Evolutionary conservation across 495 filamentous ascomycete genomes (phyloP).

Genomic region (Aspergillus wentii): DNA sequence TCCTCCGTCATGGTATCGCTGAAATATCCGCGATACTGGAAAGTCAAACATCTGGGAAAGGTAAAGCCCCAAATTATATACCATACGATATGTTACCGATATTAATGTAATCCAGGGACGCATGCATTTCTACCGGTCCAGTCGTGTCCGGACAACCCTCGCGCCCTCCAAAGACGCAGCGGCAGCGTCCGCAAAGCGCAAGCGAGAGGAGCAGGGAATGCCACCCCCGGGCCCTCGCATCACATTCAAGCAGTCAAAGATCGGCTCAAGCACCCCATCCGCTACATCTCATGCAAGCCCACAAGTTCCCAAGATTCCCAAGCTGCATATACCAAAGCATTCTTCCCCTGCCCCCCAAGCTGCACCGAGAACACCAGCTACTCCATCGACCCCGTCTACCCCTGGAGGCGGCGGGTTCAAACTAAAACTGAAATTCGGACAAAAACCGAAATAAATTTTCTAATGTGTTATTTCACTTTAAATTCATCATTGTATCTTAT

Average conservation of each 20-base stretch:
- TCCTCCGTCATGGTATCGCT: conserved; percentile 58
- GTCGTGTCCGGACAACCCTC: conserved; percentile 25
- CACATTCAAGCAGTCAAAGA: conserved; percentile 43
- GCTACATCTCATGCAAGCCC: conserved; percentile 7
- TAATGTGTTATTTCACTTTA: conserved; percentile 5
- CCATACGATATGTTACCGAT: too few relatives aligned
- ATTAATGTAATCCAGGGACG: too few relatives aligned
- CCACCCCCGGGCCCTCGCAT: conserved; percentile 35
- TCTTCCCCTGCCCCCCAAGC: conserved; percentile 17
- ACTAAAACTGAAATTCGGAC: conserved; percentile 40
- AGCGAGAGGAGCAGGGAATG: conserved; percentile 38
- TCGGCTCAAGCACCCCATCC: conserved; percentile 17
- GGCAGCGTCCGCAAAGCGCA: conserved; percentile 29
- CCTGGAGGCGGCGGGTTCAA: conserved; percentile 34
- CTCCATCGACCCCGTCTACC: conserved; percentile 28
- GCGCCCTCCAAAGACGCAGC: conserved; percentile 25
- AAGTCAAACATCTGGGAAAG: conserved; percentile 56
- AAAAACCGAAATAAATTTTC: conserved; percentile 25
- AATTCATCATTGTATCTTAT: conserved; percentile 14
- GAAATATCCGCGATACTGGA: conserved; percentile 69
- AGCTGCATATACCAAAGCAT: conserved; percentile 33
- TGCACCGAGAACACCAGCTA: conserved; percentile 13
- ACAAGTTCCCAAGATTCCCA: conserved; percentile 21
- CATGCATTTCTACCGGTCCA: conserved; percentile 35
- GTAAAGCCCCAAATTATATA: conserved; percentile 27